A percentile compares a stretch with the other conserved stretches of the same genome.
phyloP scores from a whole-genome alignment of 257 asterid genomes.

The Nicotiana tomentosiformis region DNA sequence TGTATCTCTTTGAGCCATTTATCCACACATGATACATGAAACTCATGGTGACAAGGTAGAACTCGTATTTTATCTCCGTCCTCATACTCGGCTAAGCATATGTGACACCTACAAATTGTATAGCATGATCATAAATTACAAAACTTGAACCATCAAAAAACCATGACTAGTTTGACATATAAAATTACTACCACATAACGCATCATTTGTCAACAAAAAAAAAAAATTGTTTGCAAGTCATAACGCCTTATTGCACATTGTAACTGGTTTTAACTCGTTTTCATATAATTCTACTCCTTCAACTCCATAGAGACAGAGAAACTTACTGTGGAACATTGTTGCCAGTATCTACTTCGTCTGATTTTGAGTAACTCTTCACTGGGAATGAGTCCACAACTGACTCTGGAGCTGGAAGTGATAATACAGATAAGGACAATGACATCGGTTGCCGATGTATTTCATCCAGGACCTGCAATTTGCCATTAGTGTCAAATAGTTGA shows the following conservation, averaged over 20 bases:
- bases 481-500: not conserved
- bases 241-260: not conserved
- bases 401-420: slow-evolving; percentile 85
- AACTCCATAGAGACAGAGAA: slow-evolving; percentile 2
- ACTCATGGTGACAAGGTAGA: slow-evolving; percentile 89
- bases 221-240: not conserved
- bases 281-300: not conserved
- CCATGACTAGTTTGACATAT: not conserved
- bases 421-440: slow-evolving; percentile 63
- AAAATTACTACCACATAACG: not conserved
- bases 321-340: slow-evolving; percentile 67
- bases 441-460: slow-evolving; percentile 88
- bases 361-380: slow-evolving; percentile 49
- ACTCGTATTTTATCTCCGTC: slow-evolving; percentile 76
- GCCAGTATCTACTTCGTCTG: slow-evolving; percentile 33
- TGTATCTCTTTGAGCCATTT: slow-evolving; percentile 96
- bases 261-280: not conserved
- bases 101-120: slow-evolving; percentile 62
- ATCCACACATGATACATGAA: slow-evolving; percentile 70
- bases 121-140: not conserved
- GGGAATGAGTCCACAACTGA: slow-evolving; percentile 85
- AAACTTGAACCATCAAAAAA: not conserved
- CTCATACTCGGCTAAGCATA: slow-evolving; percentile 83
- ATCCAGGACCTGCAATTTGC: slow-evolving; percentile 65
- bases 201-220: not conserved